Base-by-base conservation (phyloP, 805 yeast genomes). In the Ogataea saltuana region DNA sequence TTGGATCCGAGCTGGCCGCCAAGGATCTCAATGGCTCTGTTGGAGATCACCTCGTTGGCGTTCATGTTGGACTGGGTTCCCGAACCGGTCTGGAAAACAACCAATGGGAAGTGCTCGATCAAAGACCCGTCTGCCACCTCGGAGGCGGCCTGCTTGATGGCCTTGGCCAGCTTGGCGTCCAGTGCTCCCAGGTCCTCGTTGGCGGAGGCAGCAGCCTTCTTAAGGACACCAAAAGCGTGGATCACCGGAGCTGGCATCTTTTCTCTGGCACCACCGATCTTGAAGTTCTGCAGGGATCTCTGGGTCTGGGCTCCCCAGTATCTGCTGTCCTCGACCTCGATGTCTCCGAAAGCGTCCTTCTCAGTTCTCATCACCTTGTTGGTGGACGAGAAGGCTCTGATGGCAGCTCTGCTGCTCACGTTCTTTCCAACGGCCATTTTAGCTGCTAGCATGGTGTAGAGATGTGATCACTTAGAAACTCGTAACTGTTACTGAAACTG, bases 231-330 rank as follows among this genome's bases (percentile, higher is more conserved):
- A 61, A 91, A 93, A 2, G 99, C 96, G 55, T 76, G 78, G 55
- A 93, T 83, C 44, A 93, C 77, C 21, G 98, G 97, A 56, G 80
- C 81, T 41, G 98, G 98, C 84, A 91, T 83, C 50, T 78, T 76
- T 64, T 93, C 98, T 55, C 89, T 80, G 13, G 77, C 75, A 46
- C 97, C 97, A 53, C 99, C 99, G 60, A 93, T 93, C 69, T 89
- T 86, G 77, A 93, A 93, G 78, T 93, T 93, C 69, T 82, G 84
- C 55, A 81, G 76, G 16, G 98, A 90, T 70, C 98, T 81, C 61
- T 86, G 90, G 49, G 99, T 93, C 72, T 93, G 99, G 33, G 98
- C 98, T 48, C 99, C 99, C 91, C 97, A 91, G 76, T 91, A 91
- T 67, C 79, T 82, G 58, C 86, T 77, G 51, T 80, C 71, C 46